A percentile compares a stretch with the other conserved stretches of the same genome.
Conservation (phyloP, 352 stramenopile genomes). For the Phytophthora cactorum region DNA sequence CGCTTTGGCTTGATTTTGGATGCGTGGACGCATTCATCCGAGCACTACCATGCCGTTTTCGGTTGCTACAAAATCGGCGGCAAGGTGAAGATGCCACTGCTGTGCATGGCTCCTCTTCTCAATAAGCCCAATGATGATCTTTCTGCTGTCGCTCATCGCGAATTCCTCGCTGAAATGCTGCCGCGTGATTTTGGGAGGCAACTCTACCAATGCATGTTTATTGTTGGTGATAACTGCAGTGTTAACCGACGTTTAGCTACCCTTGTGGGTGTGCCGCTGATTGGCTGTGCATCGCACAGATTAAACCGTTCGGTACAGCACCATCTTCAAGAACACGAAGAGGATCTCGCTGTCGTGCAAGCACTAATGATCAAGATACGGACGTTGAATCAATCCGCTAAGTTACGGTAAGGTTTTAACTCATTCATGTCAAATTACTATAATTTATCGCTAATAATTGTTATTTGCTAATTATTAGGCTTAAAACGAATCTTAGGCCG, state of each 20-base stretch:
- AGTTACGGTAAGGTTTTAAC: neutral
- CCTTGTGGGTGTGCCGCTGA: neutral
- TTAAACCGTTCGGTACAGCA: neutral
- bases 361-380: neutral
- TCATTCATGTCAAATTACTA: neutral
- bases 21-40: neutral
- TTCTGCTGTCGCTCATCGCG: neutral
- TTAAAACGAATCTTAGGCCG: neutral
- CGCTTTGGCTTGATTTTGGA: neutral
- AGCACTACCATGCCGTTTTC: neutral
- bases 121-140: neutral
- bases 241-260: neutral
- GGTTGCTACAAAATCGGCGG: neutral
- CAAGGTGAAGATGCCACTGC: neutral
- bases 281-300: neutral
- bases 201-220: neutral
- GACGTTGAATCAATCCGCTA: neutral
- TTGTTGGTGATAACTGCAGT: neutral
- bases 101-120: neutral
- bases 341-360: neutral
- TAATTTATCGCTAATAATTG: too few relatives aligned
- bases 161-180: neutral
- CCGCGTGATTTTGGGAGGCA: neutral
- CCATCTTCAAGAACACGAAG: neutral
- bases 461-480: neutral